A percentile compares a stretch with the other conserved stretches of the same genome.
Conservation (phyloP, 441 rosid species). For the Daphne laureola region DNA sequence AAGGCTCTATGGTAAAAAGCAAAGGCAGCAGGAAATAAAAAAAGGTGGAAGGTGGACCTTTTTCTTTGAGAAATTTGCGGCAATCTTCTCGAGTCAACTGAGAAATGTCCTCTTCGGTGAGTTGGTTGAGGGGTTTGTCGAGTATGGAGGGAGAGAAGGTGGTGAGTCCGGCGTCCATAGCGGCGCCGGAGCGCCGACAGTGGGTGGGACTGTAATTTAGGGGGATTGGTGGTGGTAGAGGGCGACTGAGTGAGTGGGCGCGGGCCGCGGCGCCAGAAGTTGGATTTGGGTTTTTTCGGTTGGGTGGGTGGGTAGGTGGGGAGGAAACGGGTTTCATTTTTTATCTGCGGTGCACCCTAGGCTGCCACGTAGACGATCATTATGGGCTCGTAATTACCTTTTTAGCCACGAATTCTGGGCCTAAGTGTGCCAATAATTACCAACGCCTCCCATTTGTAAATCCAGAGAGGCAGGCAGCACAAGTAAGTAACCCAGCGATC, state of each 20-base stretch:
- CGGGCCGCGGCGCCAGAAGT: not conserved
- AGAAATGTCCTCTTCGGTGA: constrained; percentile 96
- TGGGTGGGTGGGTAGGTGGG: constrained; percentile 18
- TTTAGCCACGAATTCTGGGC: constrained; percentile 3
- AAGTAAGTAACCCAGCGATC: too few relatives aligned
- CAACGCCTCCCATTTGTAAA: too few relatives aligned
- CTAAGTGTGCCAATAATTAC: constrained; percentile 11
- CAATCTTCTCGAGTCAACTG: constrained; percentile 98
- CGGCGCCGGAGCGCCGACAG: constrained; percentile 19
- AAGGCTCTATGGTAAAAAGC: not conserved
- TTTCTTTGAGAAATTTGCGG: constrained; percentile 89
- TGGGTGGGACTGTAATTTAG: constrained; percentile 27
- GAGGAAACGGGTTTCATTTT: constrained; percentile 9
- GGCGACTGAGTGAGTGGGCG: not conserved
- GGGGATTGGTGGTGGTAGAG: constrained; percentile 16
- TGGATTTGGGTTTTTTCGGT: constrained; percentile 4
- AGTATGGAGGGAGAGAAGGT: constrained; percentile 55
- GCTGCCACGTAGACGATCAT: constrained; percentile 58
- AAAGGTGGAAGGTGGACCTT: constrained; percentile 39
- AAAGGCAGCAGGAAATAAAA: too few relatives aligned
- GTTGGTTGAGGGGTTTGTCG: constrained; percentile 72
- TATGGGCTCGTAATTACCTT: constrained; percentile 17
- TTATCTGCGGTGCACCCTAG: constrained; percentile 49
- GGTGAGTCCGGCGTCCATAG: constrained; percentile 46
- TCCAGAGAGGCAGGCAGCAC: too few relatives aligned